Base-by-base conservation (phyloP, 1,284 basidiomycete genomes). In the Sphagnurus paluster region DNA sequence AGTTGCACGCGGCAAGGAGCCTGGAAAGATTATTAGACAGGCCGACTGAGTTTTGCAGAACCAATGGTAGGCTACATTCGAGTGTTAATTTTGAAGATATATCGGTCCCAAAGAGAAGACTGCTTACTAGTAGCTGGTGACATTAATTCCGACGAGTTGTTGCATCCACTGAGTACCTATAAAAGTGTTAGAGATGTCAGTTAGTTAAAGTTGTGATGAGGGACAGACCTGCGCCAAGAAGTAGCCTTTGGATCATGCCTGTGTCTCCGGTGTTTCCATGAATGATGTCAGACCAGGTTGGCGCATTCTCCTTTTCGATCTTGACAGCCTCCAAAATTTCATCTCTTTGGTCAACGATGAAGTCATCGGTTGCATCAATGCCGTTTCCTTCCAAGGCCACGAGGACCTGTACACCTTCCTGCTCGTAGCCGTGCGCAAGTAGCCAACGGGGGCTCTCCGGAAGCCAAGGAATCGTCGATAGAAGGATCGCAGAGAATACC, bases 391-490 rank as follows among this genome's bases (percentile, higher is more conserved):
- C 69, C 5, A 74, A 55, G 9, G 71, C 71, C 2, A 64, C 69
- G 2, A 75, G 59, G 1, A 74, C 66, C 16, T 44, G 48, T 1
- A 71, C 59, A 37, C 71, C 73, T 48, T 74, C 69, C 11, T 66
- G 63, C 36, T 70, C 61, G 28, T 56, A 56, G 1, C 69, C 71
- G 48, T 74, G 72, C 24, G 71, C 74, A 1, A 72, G 67, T 0
- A 72, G 70, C 76, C 81, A 89, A 30, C 86, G 72, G 5, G 86
- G 85, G 24, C 79, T 82, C 57, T 89, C 87, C 3, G 84, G 85
- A 13, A 87, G 69, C 76, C 83, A 80, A 0, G 68, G 68, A 17
- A 87, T 72, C 4, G 77, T 79, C 33, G 68, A 54, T 24, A 86
- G 68, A 51, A 88, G 72, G 49, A 86, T 69, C 23, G 80, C 40